Evolutionary conservation across 2,329 filamentous ascomycete genomes (phyloP).

Genomic region (Aspergillus udagawae): DNA sequence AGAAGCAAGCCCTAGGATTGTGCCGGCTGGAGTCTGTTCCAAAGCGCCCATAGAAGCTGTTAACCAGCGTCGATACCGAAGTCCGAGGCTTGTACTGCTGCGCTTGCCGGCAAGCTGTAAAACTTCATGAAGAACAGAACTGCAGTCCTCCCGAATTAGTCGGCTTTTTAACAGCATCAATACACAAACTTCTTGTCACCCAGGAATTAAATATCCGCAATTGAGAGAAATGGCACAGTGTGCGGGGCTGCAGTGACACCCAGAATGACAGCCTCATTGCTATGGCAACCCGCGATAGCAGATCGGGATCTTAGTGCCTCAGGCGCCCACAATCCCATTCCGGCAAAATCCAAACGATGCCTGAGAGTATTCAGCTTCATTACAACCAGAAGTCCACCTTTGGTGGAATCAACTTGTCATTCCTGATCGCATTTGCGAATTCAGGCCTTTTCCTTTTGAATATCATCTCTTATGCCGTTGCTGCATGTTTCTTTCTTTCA

Average conservation of each 20-base stretch:
- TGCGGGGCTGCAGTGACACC: neutral
- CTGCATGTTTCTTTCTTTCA: constrained; percentile 22
- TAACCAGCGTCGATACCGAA: neutral
- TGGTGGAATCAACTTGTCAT: constrained; percentile 1
- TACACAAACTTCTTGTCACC: too few relatives aligned
- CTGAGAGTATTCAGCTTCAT: neutral
- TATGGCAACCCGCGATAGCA: constrained; percentile 22
- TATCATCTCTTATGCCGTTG: constrained; percentile 2
- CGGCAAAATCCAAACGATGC: constrained; percentile 24
- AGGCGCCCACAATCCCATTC: constrained; percentile 17
- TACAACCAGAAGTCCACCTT: constrained; percentile 1
- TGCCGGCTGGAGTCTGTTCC: neutral
- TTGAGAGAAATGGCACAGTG: too few relatives aligned
- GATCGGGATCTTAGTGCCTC: constrained; percentile 11
- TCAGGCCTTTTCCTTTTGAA: neutral
- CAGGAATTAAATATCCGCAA: too few relatives aligned
- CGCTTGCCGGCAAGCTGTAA: too few relatives aligned
- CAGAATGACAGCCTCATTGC: constrained; percentile 16
- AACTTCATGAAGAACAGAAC: too few relatives aligned
- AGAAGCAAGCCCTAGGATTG: neutral
- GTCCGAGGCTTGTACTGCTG: neutral
- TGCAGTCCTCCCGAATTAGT: too few relatives aligned
- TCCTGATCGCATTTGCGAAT: neutral
- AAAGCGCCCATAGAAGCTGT: neutral
- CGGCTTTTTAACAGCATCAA: too few relatives aligned